Evolutionary conservation across 495 filamentous ascomycete species (phyloP), one percentile per base, ranked within the genome.

Genomic region (Penicillium turbatum): DNA sequence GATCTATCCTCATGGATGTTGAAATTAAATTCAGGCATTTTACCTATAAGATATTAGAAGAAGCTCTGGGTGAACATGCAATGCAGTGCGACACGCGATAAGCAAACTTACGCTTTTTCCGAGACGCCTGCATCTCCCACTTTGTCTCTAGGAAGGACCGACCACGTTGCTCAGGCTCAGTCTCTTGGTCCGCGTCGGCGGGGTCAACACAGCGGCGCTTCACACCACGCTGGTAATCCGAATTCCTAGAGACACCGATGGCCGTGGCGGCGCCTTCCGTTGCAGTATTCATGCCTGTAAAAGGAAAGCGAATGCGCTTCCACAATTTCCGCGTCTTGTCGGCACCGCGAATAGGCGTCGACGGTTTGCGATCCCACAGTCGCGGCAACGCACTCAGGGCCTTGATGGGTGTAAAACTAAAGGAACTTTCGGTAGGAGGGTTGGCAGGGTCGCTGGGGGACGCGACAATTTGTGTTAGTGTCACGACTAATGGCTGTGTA

Each of bases 301-400:
- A 74, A 6, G 71, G 72, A 4, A 68, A 57, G 15, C 66, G 67
- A 54, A 73, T 71, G 39, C 78, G 72, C 55, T 81, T 81, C 78
- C 78, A 81, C 41, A 81, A 57, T 44, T 79, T 80, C 30, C 71
- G 72, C 5, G 75, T 67, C 43, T 72, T 72, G 24, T 69, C 61
- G 17, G 68, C 74, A 24, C 66, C 54, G 41, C 65, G 59, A 46
- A 75, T 78, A 51, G 74, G 78, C 55, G 65, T 85, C 66, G 72
- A 80, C 61, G 77, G 82, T 73, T 66, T 79, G 72, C 67, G 74
- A 70, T 71, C 84, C 80, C 67, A 75, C 69, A 71, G 66, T 69
- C 61, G 82, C 53, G 65, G 77, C 36, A 52, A 64, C 56, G 50
- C 65, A 69, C 52, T 54, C 15, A 59, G 34, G 32, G 59, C 56